Conservation (phyloP, 345 rosid species). For the Turritis glabra region DNA sequence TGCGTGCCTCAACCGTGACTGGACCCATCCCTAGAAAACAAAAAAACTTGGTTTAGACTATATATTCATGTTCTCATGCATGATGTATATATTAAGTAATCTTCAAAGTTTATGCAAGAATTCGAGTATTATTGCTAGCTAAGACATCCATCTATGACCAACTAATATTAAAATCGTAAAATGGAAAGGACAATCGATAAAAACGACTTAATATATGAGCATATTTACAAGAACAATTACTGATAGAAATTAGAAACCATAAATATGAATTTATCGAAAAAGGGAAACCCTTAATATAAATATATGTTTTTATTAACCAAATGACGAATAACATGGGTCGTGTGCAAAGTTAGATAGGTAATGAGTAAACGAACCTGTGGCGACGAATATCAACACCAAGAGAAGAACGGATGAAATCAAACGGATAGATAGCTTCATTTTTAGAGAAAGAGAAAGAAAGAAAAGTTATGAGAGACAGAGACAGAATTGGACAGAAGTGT, state of each 20-base stretch:
- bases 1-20: constrained; percentile 31
- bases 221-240: neutral
- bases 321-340: neutral
- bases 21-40: constrained; percentile 17
- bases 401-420: constrained; percentile 34
- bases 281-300: neutral
- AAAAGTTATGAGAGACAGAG: neutral
- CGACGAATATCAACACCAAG: constrained; percentile 33
- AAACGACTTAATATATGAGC: neutral
- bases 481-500: neutral
- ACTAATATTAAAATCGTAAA: neutral
- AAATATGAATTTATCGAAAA: neutral
- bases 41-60: neutral
- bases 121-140: neutral
- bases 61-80: neutral
- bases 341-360: neutral
- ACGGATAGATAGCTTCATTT: constrained; percentile 41
- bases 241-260: too few relatives aligned
- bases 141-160: neutral
- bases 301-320: neutral
- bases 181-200: neutral
- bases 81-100: neutral
- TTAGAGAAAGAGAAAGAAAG: neutral
- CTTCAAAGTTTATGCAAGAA: neutral
- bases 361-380: constrained; percentile 34